A percentile compares a stretch with the other conserved stretches of the same genome.
Conservation (phyloP, 2,329 filamentous ascomycete genomes). For the Penicillium sp. region DNA sequence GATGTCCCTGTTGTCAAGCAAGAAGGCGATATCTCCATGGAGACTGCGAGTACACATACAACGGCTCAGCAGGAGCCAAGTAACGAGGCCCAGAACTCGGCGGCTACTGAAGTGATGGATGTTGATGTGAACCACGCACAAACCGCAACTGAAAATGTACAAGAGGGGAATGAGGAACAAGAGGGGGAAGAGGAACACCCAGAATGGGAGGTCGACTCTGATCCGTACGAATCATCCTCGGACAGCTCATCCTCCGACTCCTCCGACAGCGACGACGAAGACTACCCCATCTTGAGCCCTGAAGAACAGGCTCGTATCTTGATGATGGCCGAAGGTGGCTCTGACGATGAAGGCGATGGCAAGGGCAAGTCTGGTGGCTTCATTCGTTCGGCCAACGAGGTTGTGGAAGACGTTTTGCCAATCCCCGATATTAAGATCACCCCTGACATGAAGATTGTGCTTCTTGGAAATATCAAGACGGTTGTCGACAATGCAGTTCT, state of each 20-base stretch:
- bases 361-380: slow-evolving; percentile 45
- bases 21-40: background rate
- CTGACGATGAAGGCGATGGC: slow-evolving; percentile 67
- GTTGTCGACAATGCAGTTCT: slow-evolving; percentile 74
- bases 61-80: background rate
- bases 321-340: slow-evolving; percentile 75
- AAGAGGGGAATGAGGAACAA: slow-evolving; percentile 20
- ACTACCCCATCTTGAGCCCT: slow-evolving; percentile 68
- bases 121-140: slow-evolving; percentile 19
- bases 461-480: slow-evolving; percentile 68
- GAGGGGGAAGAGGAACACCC: slow-evolving; percentile 53
- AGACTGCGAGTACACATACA: background rate
- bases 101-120: slow-evolving; percentile 25
- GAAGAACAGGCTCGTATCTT: slow-evolving; percentile 79
- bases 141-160: slow-evolving; percentile 4
- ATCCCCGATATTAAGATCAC: slow-evolving; percentile 77
- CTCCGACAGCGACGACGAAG: slow-evolving; percentile 50
- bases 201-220: slow-evolving; percentile 82
- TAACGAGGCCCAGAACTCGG: background rate
- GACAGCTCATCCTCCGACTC: slow-evolving; percentile 58
- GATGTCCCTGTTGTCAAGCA: background rate
- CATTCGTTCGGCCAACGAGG: slow-evolving; percentile 78
- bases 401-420: slow-evolving; percentile 56
- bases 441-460: slow-evolving; percentile 67
- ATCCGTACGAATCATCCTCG: slow-evolving; percentile 63